These are phyloP conservation scores for Verticillium albo-atrum DNA, from an alignment of 2,329 filamentous ascomycete genomes.

Conservation along the genomic window DNA sequence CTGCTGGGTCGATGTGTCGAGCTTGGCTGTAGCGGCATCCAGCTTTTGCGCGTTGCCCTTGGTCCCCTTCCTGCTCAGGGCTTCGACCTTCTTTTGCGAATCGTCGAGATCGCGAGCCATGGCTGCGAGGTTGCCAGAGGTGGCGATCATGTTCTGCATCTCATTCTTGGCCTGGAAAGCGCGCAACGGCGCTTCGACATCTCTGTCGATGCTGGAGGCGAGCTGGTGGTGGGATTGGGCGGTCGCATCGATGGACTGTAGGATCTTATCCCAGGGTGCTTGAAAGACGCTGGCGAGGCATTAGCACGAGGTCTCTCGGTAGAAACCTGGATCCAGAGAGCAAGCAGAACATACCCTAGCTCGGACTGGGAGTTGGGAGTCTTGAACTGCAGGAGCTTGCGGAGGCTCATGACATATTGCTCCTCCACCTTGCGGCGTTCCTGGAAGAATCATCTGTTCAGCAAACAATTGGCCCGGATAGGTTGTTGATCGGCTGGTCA, in stretches of 20 bases:
- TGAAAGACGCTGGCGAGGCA: slow-evolving; percentile 71
- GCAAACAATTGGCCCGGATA: neutral
- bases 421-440: slow-evolving; percentile 92
- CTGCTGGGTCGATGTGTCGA: slow-evolving; percentile 74
- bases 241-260: slow-evolving; percentile 72
- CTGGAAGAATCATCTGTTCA: slow-evolving; percentile 40
- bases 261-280: slow-evolving; percentile 82
- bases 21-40: slow-evolving; percentile 64
- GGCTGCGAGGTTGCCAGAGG: slow-evolving; percentile 72
- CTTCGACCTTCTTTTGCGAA: slow-evolving; percentile 81
- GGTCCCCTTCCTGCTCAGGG: slow-evolving; percentile 72
- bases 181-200: slow-evolving; percentile 81
- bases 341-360: slow-evolving; percentile 65
- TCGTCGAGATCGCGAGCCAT: slow-evolving; percentile 83
- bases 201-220: slow-evolving; percentile 76
- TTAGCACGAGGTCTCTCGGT: slow-evolving; percentile 2
- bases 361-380: slow-evolving; percentile 73
- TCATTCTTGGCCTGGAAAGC: slow-evolving; percentile 71
- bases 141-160: slow-evolving; percentile 73
- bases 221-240: slow-evolving; percentile 81
- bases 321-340: neutral
- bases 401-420: slow-evolving; percentile 75
- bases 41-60: slow-evolving; percentile 75
- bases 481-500: neutral
- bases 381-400: slow-evolving; percentile 72